These are phyloP conservation scores for Hypericum androsaemum DNA, from an alignment of 345 rosid species.

Conservation along the genomic window DNA sequence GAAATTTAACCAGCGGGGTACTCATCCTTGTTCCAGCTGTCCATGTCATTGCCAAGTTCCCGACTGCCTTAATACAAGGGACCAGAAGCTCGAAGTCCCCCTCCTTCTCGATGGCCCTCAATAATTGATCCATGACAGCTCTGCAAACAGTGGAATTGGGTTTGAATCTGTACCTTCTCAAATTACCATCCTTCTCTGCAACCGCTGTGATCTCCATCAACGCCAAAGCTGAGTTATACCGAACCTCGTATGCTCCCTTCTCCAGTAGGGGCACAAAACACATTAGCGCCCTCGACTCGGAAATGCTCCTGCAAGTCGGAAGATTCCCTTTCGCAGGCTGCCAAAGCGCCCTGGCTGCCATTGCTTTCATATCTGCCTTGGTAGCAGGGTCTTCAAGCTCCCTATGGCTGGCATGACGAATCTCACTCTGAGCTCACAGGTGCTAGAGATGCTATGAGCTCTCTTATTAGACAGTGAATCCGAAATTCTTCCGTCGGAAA, in stretches of 20 bases:
- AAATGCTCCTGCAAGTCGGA: not conserved
- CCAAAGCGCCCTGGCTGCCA: slow-evolving; percentile 1
- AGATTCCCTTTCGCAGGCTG: not conserved
- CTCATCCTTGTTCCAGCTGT: not conserved
- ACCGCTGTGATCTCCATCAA: not conserved
- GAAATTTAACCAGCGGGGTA: not conserved
- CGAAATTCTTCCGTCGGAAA: too few relatives aligned
- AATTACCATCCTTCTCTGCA: not conserved
- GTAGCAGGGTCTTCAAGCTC: not conserved
- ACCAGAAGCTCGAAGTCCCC: not conserved
- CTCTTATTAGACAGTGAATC: too few relatives aligned
- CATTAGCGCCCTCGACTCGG: slow-evolving; percentile 1
- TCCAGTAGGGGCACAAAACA: not conserved
- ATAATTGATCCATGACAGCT: not conserved
- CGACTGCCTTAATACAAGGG: not conserved
- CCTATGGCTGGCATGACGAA: too few relatives aligned
- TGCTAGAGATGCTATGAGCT: too few relatives aligned
- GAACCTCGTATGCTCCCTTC: not conserved
- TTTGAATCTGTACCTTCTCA: not conserved
- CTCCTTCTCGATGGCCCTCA: not conserved
- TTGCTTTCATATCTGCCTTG: slow-evolving; percentile 1
- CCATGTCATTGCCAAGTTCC: not conserved
- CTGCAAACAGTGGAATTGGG: not conserved
- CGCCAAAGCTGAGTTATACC: slow-evolving; percentile 2
- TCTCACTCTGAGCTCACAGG: too few relatives aligned